Evolutionary conservation across 1,139 yeast genomes (phyloP), one percentile per base, ranked within the genome.

Genomic region (Taiozyma sp.): DNA sequence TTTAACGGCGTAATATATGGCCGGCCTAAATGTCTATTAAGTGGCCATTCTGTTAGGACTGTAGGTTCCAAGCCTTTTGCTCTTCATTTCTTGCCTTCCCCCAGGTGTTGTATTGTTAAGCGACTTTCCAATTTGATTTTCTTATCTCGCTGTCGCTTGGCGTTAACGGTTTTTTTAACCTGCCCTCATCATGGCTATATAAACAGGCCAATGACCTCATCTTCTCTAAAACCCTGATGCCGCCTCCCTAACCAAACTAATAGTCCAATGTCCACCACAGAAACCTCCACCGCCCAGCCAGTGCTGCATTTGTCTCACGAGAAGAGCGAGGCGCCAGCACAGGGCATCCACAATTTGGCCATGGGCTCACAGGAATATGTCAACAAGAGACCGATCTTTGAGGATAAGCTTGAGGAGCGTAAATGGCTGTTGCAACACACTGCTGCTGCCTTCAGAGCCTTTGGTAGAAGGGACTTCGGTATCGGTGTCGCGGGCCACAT

Each of bases 401-500:
- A 68, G 10, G 80, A 80, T 61, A 75, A 75, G 49, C 59, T 69
- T 40, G 75, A 73, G 47, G 76, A 85, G 63, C 73, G 92, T 52
- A 70, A 76, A 64, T 84, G 87, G 85, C 70, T 80, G 59, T 71
- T 80, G 52, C 80, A 87, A 65, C 95, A 87, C 62, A 79, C 85
- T 84, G 96, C 96, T 2, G 92, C 83, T 19, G 92, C 92, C 0
- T 88, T 87, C 70, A 75, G 96, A 53, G 80, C 84, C 2, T 86
- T 87, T 67, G 88, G 88, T 8, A 76, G 93, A 58, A 80, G 79
- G 58, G 89, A 88, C 13, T 87, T 72, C 66, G 74, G 83, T n/a
- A 89, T 85, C 66, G 96, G 96, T 12, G 67, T 81, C 23, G 90
- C 96, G 0, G 96, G 96, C 34, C 96, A 87, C 64, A 86, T 87